These are phyloP conservation scores for Persicaria maculosa DNA, from an alignment of 148 eudicot species.

Conservation along the genomic window DNA sequence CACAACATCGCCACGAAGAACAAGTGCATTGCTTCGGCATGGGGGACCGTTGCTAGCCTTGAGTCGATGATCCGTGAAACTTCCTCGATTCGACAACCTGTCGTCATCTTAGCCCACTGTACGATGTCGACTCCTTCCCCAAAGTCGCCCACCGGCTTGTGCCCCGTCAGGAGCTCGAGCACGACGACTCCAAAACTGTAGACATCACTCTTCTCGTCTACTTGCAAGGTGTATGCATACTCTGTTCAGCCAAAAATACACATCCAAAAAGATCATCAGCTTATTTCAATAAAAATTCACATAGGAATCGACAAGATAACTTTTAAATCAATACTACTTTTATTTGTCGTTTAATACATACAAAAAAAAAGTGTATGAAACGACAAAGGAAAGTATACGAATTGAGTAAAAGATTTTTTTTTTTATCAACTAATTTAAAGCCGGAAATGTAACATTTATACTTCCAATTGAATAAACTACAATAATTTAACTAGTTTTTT, in stretches of 20 bases:
- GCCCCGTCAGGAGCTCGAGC: conserved; percentile 71
- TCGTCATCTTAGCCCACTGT: conserved; percentile 49
- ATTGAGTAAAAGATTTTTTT: too few relatives aligned
- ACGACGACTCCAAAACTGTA: conserved; percentile 91
- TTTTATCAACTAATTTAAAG: too few relatives aligned
- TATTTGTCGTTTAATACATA: too few relatives aligned
- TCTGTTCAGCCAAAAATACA: conserved; percentile 29
- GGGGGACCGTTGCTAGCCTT: conserved; percentile 49
- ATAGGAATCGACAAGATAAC: too few relatives aligned
- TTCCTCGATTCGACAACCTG: conserved; percentile 47
- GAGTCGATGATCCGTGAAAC: conserved; percentile 45
- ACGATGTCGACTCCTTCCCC: conserved; percentile 95
- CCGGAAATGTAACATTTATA: too few relatives aligned
- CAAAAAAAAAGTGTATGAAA: too few relatives aligned
- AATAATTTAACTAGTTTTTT: too few relatives aligned
- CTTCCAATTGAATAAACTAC: too few relatives aligned
- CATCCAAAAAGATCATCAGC: neutral
- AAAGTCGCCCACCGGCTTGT: conserved; percentile 77
- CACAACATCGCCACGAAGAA: conserved; percentile 84
- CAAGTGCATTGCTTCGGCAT: conserved; percentile 73
- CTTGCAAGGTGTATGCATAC: conserved; percentile 79
- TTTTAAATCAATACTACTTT: too few relatives aligned
- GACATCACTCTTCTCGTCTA: conserved; percentile 91
- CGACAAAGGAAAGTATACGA: too few relatives aligned
- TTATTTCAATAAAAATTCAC: neutral